phyloP scores from a whole-genome alignment of 169 alveolate genomes.

The Plasmodium coatneyi region DNA sequence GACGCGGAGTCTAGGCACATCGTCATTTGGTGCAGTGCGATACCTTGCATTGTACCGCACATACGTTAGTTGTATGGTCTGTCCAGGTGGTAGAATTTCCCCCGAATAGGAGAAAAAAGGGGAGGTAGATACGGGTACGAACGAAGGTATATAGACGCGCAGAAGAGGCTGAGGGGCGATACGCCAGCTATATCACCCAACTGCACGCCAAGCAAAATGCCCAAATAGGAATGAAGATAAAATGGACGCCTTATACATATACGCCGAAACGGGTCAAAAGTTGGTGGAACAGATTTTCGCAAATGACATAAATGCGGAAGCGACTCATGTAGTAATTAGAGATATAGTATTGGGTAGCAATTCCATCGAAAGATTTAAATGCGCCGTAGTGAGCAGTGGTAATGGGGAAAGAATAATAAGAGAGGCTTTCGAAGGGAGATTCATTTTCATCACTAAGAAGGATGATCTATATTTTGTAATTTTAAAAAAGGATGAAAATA shows the following conservation, averaged over 20 bases:
- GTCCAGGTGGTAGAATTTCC: not conserved
- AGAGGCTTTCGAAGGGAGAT: not conserved
- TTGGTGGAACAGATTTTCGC: conserved; percentile 37
- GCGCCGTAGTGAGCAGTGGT: conserved; percentile 4
- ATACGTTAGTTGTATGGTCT: not conserved
- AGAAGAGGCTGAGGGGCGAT: not conserved
- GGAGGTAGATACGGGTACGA: not conserved
- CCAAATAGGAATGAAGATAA: not conserved
- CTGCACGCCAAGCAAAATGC: not conserved
- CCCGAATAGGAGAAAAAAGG: not conserved
- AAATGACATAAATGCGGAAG: not conserved
- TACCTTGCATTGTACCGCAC: not conserved
- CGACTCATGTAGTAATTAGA: not conserved
- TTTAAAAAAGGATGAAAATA: conserved; percentile 31
- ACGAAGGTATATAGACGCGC: not conserved
- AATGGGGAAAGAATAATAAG: not conserved
- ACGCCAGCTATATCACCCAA: not conserved
- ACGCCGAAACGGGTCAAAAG: not conserved
- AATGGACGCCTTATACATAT: conserved; percentile 61
- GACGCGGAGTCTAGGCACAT: not conserved
- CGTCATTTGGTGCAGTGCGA: not conserved
- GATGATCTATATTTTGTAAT: conserved; percentile 26
- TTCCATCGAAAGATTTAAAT: not conserved
- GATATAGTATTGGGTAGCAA: not conserved
- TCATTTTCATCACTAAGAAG: conserved; percentile 17